These are phyloP conservation scores for Quercus rubra DNA, from an alignment of 306 rosid species.

Conservation along the genomic window DNA sequence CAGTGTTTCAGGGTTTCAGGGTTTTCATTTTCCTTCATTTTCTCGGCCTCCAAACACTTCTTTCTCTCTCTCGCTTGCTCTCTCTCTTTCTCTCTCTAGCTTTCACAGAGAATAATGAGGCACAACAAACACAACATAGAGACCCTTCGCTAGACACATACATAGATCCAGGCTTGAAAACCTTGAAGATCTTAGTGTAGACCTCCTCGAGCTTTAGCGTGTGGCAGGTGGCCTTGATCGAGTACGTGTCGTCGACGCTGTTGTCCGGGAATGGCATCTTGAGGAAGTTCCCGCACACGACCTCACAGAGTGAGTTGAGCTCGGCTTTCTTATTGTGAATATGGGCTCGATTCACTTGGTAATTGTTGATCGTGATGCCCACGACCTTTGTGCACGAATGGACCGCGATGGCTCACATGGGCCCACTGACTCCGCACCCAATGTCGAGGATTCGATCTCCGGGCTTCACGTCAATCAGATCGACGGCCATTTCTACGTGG, in stretches of 20 bases:
- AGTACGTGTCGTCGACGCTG: conserved; percentile 84
- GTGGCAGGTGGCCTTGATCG: conserved; percentile 94
- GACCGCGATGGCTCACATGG: conserved; percentile 88
- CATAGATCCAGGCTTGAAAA: conserved; percentile 74
- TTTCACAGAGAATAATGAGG: too few species aligned
- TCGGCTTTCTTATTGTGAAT: conserved; percentile 79
- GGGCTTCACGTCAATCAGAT: conserved; percentile 53
- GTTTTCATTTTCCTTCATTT: too few species aligned
- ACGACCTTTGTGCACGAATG: conserved; percentile 82
- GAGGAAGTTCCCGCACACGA: conserved; percentile 84
- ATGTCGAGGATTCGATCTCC: conserved; percentile 66
- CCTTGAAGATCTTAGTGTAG: conserved; percentile 69
- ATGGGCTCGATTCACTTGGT: conserved; percentile 77
- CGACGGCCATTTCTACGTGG: conserved; percentile 94
- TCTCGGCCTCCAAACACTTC: too few species aligned
- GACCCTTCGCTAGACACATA: conserved; percentile 41
- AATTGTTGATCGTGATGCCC: conserved; percentile 95
- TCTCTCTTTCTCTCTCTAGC: too few species aligned
- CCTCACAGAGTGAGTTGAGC: conserved; percentile 68
- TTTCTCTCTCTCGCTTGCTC: too few species aligned
- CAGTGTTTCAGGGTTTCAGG: too few species aligned
- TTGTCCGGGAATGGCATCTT: conserved; percentile 73
- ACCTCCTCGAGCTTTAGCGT: conserved; percentile 92
- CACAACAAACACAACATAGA: too few species aligned
- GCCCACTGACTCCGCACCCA: conserved; percentile 91